Base-by-base conservation (phyloP, 2,329 filamentous ascomycete genomes). In the Talaromyces sp. region DNA sequence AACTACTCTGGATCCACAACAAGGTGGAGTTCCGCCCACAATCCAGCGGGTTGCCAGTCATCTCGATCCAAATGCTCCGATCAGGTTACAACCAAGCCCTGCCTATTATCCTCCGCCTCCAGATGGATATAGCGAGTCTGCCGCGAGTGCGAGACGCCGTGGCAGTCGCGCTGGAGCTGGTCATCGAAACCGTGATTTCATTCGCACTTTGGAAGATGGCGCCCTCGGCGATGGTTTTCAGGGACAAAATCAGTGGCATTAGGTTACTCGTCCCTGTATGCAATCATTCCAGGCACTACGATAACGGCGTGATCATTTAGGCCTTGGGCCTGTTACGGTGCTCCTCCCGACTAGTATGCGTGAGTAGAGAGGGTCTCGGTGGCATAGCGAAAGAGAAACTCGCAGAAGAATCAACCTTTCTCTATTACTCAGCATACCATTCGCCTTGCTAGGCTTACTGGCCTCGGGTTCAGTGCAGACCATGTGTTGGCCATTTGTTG, bases 31-130 rank as follows among this genome's bases (percentile, higher is more conserved):
- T 63, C 95, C 95, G 5, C 89, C 91, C 14, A 89, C 93, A 3
- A 91, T 99, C 62, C 95, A 99, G 76, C 85, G 95, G 68, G 95
- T 99, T 27, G 95, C 95, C 50, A 96, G 92, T 73, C 94, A 98
- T 76, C 85, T 99, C 52, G 95, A 99, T 72, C 95, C 95, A 1
- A 98, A 87, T 69, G 91, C 93, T 63, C 95, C 95, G 0, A 98
- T 99, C 70, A 87, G 95, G 56, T 78, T 98, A 61, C 95, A 99
- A 73, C 95, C 95, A 2, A 97, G 92, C 68, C 95, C 95, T 5
- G 95, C 95, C 1, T 99, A 99, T 76, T 99, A 98, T 69, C 95
- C 95, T 10, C 95, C 95, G 23, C 91, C 94, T 1, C 87, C 90
- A 6, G 94, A 98, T 66, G 91, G 92, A 9, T 87, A 91, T 69